phyloP scores from a whole-genome alignment of 495 filamentous ascomycete genomes.

The Thermochaetoides thermophila region DNA sequence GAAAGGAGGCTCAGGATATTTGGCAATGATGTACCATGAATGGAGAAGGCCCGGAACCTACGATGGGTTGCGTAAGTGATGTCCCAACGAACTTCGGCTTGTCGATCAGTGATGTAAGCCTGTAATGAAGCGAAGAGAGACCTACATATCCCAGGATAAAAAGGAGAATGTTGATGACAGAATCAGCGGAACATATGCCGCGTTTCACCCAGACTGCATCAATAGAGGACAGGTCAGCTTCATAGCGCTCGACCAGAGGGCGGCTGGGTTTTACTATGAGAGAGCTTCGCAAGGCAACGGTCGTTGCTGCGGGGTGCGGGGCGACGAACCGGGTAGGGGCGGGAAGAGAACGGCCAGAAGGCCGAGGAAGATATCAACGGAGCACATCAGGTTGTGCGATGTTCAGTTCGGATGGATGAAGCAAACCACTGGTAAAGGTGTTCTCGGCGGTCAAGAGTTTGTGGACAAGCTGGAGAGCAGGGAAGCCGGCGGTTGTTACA shows the following conservation, averaged over 20 bases:
- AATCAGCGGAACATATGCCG: conserved; percentile 87
- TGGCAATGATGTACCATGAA: conserved; percentile 95
- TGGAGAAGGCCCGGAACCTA: conserved; percentile 79
- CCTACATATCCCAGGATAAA: conserved; percentile 65
- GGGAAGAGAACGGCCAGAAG: conserved; percentile 86
- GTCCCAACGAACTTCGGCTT: too few species aligned
- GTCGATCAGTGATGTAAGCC: too few species aligned
- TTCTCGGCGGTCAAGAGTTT: not conserved
- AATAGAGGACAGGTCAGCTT: too few species aligned
- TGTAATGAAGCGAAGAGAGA: too few species aligned
- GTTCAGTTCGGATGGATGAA: too few species aligned
- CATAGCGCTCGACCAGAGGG: too few species aligned
- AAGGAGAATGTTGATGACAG: conserved; percentile 87
- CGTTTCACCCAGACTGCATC: conserved; percentile 92
- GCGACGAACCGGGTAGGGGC: conserved; percentile 65
- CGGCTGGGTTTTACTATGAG: too few species aligned
- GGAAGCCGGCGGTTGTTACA: not conserved
- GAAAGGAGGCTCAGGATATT: conserved; percentile 60
- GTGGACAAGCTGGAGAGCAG: not conserved
- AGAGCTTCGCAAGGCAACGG: conserved; percentile 6
- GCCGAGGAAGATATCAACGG: conserved; percentile 73
- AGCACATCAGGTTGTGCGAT: conserved; percentile 46
- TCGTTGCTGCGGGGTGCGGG: conserved; percentile 4
- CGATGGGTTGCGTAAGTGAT: too few species aligned
- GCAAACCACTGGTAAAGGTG: not conserved